Percentiles rank a stretch among this genome's conserved stretches.
phyloP scores from a whole-genome alignment of 768 basidiomycete genomes.

The Suillus ampliporus region DNA sequence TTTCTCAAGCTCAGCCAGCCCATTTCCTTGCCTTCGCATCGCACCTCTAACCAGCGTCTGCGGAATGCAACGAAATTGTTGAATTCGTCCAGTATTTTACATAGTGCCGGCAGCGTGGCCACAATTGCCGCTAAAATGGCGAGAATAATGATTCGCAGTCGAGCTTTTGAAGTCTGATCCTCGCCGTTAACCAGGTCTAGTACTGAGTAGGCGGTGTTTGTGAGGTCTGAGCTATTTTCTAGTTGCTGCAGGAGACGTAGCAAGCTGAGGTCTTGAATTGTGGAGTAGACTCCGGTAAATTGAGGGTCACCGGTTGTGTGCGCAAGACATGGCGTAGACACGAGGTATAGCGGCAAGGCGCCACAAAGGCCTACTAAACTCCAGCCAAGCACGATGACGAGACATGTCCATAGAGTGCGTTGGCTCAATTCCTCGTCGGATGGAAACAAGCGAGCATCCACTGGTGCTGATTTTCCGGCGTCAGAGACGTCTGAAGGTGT shows the following conservation, averaged over 20 bases:
- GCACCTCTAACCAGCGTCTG: conserved; percentile 62
- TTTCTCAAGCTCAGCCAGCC: conserved; percentile 70
- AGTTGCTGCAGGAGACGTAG: conserved; percentile 71
- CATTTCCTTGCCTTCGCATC: conserved; percentile 74
- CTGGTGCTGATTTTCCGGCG: conserved; percentile 52
- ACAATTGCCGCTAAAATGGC: conserved; percentile 65
- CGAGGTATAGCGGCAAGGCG: conserved; percentile 74
- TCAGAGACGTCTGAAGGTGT: conserved; percentile 62
- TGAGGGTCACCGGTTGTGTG: conserved; percentile 47
- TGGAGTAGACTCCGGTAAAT: conserved; percentile 66
- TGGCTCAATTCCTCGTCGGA: conserved; percentile 79
- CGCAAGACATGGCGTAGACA: conserved; percentile 71
- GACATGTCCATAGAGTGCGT: conserved; percentile 68
- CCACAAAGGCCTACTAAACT: conserved; percentile 71
- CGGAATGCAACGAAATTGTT: conserved; percentile 59
- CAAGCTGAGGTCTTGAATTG: conserved; percentile 78
- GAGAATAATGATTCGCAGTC: conserved; percentile 70
- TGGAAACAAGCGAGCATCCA: conserved; percentile 65
- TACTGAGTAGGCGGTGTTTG: conserved; percentile 26
- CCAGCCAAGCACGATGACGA: conserved; percentile 70
- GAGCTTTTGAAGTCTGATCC: conserved; percentile 49
- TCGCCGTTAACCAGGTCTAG: conserved; percentile 41
- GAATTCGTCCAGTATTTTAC: conserved; percentile 69
- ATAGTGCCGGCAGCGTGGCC: conserved; percentile 68
- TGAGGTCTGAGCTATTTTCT: conserved; percentile 47